phyloP scores from a whole-genome alignment of 257 asterid genomes.

The Solanum piurae region DNA sequence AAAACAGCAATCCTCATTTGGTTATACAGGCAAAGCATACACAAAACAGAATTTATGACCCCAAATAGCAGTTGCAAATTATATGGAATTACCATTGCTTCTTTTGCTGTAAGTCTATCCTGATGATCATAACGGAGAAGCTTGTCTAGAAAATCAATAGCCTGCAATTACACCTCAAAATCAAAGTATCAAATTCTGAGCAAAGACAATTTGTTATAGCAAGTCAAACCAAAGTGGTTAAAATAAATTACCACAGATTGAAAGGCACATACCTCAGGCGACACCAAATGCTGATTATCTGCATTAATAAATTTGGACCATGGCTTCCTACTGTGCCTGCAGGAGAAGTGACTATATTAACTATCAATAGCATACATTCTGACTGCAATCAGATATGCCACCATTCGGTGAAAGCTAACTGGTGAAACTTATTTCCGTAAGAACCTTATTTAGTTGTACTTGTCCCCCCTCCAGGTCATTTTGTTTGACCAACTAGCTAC shows the following conservation, averaged over 20 bases:
- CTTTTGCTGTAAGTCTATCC: constrained; percentile 32
- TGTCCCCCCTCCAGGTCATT: not conserved
- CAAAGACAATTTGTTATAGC: not conserved
- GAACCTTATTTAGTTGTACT: not conserved
- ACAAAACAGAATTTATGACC: not conserved
- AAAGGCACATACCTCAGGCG: constrained; percentile 23
- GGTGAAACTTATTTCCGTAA: not conserved
- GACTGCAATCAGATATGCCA: not conserved
- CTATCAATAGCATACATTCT: not conserved
- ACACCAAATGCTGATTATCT: constrained; percentile 32
- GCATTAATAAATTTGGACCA: constrained; percentile 32
- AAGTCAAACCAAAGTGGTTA: not conserved
- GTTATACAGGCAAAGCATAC: not conserved
- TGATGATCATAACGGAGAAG: constrained; percentile 35
- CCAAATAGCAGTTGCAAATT: not conserved
- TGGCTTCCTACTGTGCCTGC: constrained; percentile 36
- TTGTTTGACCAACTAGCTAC: not conserved
- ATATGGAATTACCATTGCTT: constrained; percentile 21
- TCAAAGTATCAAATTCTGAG: not conserved
- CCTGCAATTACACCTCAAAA: constrained; percentile 13
- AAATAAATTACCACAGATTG: not conserved
- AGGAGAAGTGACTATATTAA: not conserved
- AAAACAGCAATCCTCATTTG: not conserved
- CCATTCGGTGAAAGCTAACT: not conserved
- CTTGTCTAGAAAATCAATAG: constrained; percentile 34